Evolutionary conservation across 176 grass and related monocot genomes (phyloP).

Genomic region (Saccharum officinarum): DNA sequence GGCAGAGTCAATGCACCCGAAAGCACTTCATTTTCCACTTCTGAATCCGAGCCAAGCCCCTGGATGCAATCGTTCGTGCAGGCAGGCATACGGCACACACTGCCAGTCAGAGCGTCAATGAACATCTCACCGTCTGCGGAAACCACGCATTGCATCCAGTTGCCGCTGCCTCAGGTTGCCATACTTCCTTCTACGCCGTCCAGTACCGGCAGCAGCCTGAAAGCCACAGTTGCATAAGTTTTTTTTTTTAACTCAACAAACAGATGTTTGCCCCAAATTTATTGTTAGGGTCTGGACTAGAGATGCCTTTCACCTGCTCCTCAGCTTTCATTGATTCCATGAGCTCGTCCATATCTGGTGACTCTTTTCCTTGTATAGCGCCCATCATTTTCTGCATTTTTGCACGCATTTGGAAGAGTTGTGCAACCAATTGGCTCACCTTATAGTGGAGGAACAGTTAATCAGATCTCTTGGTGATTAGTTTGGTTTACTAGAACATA

Average conservation of each 20-base stretch:
- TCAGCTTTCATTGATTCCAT: constrained; percentile 79
- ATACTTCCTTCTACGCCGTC: constrained; percentile 45
- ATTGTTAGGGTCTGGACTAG: background rate
- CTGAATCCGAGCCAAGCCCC: background rate
- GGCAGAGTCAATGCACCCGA: background rate
- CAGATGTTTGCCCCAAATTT: background rate
- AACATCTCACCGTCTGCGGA: constrained; percentile 43
- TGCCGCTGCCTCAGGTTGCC: constrained; percentile 52
- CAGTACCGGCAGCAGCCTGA: constrained; percentile 36
- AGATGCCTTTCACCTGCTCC: constrained; percentile 53
- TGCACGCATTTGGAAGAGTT: constrained; percentile 82
- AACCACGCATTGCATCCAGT: constrained; percentile 52
- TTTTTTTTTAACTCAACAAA: background rate
- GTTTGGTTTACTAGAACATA: background rate
- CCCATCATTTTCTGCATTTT: constrained; percentile 98
- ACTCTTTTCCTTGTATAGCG: constrained; percentile 83
- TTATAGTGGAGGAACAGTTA: constrained; percentile 26
- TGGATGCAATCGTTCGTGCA: background rate
- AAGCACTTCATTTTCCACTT: background rate
- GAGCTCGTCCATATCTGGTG: constrained; percentile 65
- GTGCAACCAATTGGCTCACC: constrained; percentile 48
- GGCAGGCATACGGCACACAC: background rate
- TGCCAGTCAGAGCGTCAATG: background rate
- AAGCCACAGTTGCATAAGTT: background rate
- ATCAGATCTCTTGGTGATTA: background rate